phyloP scores from a whole-genome alignment of 192 early-diverging fungal species.

The Podila minutissima region DNA sequence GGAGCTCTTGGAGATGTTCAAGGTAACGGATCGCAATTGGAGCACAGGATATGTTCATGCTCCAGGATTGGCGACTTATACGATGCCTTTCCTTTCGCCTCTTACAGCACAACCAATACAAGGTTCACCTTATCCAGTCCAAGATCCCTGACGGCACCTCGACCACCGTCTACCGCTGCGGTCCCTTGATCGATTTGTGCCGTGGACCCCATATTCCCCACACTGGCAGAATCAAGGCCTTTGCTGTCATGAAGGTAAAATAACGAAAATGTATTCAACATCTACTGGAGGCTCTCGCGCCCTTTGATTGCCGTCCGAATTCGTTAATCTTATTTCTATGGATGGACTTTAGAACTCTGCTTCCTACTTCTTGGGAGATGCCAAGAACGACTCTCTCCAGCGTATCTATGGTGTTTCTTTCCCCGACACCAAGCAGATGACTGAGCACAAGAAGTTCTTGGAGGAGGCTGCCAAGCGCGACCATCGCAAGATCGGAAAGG shows the following conservation, averaged over 20 bases:
- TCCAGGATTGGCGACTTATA: neutral
- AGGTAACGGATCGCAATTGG: constrained; percentile 32
- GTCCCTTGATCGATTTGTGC: constrained; percentile 97
- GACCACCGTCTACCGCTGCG: constrained; percentile 98
- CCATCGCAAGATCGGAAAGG: constrained; percentile 95
- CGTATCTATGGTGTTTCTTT: constrained; percentile 99
- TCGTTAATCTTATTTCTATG: neutral
- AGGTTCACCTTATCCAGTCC: constrained; percentile 91
- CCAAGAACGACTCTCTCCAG: constrained; percentile 98
- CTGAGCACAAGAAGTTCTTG: constrained; percentile 94
- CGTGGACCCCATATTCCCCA: constrained; percentile 95
- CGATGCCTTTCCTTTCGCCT: neutral
- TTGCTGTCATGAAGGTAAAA: constrained; percentile 84
- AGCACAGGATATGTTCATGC: no score
- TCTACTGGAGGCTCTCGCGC: neutral
- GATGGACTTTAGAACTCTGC: constrained; percentile 80
- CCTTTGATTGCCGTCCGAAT: no score
- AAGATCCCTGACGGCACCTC: constrained; percentile 93
- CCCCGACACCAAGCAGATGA: constrained; percentile 98
- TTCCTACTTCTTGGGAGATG: constrained; percentile 97
- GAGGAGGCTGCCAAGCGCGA: constrained; percentile 97
- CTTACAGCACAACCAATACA: constrained; percentile 93
- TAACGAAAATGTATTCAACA: neutral
- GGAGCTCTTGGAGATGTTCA: constrained; percentile 96
- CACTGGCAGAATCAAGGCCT: constrained; percentile 94